Evolutionary conservation across 108 stramenopile genomes (phyloP), one percentile per base, ranked within the genome.

Genomic region (Pelagomonas calceolata): DNA sequence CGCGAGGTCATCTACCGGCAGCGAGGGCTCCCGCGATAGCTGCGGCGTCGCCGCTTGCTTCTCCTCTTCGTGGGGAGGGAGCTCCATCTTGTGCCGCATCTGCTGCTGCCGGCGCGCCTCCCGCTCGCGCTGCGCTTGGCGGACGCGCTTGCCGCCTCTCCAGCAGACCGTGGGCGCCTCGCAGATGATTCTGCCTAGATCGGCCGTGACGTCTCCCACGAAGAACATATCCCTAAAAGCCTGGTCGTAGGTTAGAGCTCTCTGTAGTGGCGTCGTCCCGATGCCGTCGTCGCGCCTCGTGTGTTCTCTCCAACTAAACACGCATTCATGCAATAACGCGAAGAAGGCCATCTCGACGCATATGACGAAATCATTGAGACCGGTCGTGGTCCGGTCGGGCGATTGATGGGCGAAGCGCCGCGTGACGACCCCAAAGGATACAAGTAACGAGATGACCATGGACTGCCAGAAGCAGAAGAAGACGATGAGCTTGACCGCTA

Each of bases 401-500:
- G 51, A 60, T 26, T 26, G 51, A 12, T 60, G 51, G 21, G 7
- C 10, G 21, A 60, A 26, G 7, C 29, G 51, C 3, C 51, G 51
- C 51, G 0, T 1, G 51, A 60, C 29, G 51, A 60, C 51, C 21
- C 51, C 51, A 1, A 60, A 12, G 7, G 21, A 1, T 17, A 16
- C 51, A 26, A 60, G 51, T 17, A 60, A 1, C 21, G 14, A 26
- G 51, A 60, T 60, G 51, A 12, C 14, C 7, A 4, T 9, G 51
- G 3, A 72, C 35, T 85, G 84, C 84, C 84, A 85, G 79, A 81
- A 85, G 66, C 70, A 79, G 71, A 84, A 81, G 51, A 83, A 83
- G 26, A 85, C 81, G 18, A 85, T 79, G 39, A 35, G 68, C 68
- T 84, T 84, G 43, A 84, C 80, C 12, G 82, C 78, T 17, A 80